Evolutionary conservation across 176 grass and related monocot genomes (phyloP).

Genomic region (Oryza meyeriana): DNA sequence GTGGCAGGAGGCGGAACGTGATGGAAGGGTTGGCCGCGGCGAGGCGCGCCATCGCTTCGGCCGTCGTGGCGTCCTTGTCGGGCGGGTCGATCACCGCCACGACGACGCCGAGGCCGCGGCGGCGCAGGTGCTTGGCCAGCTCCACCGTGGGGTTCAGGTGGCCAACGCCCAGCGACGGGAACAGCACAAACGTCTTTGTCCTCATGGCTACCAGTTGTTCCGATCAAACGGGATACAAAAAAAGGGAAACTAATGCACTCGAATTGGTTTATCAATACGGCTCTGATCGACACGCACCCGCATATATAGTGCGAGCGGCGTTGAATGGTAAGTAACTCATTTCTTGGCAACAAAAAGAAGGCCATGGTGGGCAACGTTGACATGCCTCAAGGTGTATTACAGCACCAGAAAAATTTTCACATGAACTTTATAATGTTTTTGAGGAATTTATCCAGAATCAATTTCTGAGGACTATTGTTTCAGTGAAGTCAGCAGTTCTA

Average conservation of each 20-base stretch:
- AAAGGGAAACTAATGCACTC: background rate
- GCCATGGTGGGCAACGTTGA: background rate
- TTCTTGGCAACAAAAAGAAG: background rate
- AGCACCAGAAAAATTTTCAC: too few species aligned
- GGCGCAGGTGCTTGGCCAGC: conserved; percentile 49
- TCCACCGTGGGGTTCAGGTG: conserved; percentile 65
- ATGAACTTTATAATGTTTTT: background rate
- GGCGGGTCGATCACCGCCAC: conserved; percentile 43
- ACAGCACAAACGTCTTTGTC: conserved; percentile 50
- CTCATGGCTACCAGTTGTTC: background rate
- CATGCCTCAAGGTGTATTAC: too few species aligned
- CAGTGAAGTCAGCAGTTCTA: too few species aligned
- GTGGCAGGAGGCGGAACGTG: conserved; percentile 39
- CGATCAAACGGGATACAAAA: background rate
- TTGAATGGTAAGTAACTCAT: background rate
- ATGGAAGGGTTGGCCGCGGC: conserved; percentile 37
- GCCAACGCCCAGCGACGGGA: conserved; percentile 49
- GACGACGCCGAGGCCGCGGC: conserved; percentile 29
- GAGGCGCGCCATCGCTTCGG: conserved; percentile 17
- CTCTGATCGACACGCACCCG: background rate
- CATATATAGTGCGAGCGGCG: background rate
- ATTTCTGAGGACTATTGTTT: too few species aligned
- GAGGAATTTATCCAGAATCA: too few species aligned
- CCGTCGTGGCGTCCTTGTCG: conserved; percentile 19
- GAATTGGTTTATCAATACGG: background rate